Base-by-base conservation (phyloP, 1,139 yeast genomes). In the Protomyces gravidus region DNA sequence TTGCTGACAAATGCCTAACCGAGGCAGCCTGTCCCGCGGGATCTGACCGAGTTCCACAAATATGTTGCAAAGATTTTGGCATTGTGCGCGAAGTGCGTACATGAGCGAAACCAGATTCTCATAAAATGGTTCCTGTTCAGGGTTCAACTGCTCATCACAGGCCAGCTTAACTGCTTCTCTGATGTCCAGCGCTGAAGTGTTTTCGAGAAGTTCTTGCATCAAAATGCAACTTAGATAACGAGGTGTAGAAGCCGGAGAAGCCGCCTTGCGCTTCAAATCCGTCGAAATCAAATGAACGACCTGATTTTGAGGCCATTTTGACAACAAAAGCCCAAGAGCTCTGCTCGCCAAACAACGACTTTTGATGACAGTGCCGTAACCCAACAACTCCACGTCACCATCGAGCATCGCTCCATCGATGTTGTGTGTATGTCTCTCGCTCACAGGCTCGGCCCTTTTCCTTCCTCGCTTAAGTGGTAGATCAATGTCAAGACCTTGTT, bases 341-440 rank as follows among this genome's bases (percentile, higher is more conserved):
- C 75, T 76, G 0, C 96, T 84, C 2, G 92, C 89, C 9, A 84
- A 80, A 23, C 87, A 77, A 72, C 94, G 84, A 2, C 95, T 86
- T 55, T 85, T 80, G 49, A 89, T 76, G 62, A 94, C 82, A 0
- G 81, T 82, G 45, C 88, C 90, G 59, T 79, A 74, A 0, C 96
- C 96, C 26, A 94, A 82, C 45, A 94, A 76, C 64, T 90, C 84
- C 19, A 92, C 86, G 73, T 94, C 99, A 66, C 98, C 98, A 57
- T 83, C 81, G 63, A 86, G 81, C 72, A 94, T 85, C 3, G 98
- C 97, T 1, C 95, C 85, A 72, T 94, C 99, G 61, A 94, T 90
- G 69, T 92, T 89, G 49, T 67, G 62, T 60, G 50, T 42, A 21
- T 55, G 56, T 3, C 46, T 60, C 50, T 9, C 65, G 64, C 2